Evolutionary conservation across 2,329 filamentous ascomycete species (phyloP).

Genomic region (Penicillium sp.): DNA sequence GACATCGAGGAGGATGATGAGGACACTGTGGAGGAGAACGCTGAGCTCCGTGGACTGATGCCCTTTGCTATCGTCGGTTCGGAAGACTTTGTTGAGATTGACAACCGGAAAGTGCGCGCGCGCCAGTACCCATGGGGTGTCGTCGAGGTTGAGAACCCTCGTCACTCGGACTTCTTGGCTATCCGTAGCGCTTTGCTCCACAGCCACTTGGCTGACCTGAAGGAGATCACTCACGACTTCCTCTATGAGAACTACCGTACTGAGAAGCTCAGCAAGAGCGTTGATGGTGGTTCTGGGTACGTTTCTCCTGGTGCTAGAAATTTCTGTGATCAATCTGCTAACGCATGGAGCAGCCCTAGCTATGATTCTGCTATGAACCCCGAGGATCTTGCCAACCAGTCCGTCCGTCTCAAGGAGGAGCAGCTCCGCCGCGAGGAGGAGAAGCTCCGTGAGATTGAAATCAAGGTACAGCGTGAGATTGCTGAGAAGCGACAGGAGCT

Average conservation of each 20-base stretch:
- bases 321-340: slow-evolving; percentile 16
- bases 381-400: slow-evolving; percentile 92
- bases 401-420: slow-evolving; percentile 97
- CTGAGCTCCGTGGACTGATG: slow-evolving; percentile 93
- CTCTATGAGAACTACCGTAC: slow-evolving; percentile 99
- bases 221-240: slow-evolving; percentile 99
- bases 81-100: slow-evolving; percentile 89
- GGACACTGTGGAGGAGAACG: slow-evolving; percentile 98
- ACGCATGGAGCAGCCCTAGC: slow-evolving; percentile 34
- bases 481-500: slow-evolving; percentile 99
- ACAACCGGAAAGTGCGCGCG: slow-evolving; percentile 81
- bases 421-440: slow-evolving; percentile 98
- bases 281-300: slow-evolving; percentile 81
- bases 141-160: slow-evolving; percentile 97
- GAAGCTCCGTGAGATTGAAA: slow-evolving; percentile 97
- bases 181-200: slow-evolving; percentile 93
- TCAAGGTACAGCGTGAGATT: slow-evolving; percentile 99
- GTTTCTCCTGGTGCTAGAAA: slow-evolving; percentile 36
- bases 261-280: slow-evolving; percentile 99
- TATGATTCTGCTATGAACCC: slow-evolving; percentile 89
- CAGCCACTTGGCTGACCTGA: slow-evolving; percentile 94
- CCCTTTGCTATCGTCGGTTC: slow-evolving; percentile 98
- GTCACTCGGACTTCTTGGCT: slow-evolving; percentile 95
- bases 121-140: slow-evolving; percentile 98
- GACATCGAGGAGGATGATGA: slow-evolving; percentile 99